phyloP scores from a whole-genome alignment of 176 grass and related monocot genomes.

The Avena atlantica region DNA sequence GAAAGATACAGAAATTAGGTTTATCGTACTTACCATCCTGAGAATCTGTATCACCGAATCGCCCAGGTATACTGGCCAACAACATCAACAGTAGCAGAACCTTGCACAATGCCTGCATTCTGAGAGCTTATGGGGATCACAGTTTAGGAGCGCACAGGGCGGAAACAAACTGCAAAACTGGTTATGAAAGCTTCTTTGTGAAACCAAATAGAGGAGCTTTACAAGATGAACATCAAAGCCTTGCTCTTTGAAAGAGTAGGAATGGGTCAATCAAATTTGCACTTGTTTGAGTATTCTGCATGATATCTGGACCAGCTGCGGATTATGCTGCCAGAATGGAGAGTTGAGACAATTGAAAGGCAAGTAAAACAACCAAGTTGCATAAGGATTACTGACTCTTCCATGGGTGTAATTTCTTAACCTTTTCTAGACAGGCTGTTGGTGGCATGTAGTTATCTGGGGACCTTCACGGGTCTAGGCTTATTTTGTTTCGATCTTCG shows the following conservation, averaged over 20 bases:
- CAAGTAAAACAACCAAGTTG: slow-evolving; percentile 52
- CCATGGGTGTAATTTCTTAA: slow-evolving; percentile 27
- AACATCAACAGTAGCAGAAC: slow-evolving; percentile 42
- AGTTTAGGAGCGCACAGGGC: slow-evolving; percentile 15
- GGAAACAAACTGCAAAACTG: neutral
- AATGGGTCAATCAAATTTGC: slow-evolving; percentile 35
- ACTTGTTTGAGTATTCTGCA: slow-evolving; percentile 28
- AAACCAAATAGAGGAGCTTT: slow-evolving; percentile 31
- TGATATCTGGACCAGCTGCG: slow-evolving; percentile 43
- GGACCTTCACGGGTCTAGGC: slow-evolving; percentile 1
- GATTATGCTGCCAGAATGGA: slow-evolving; percentile 28
- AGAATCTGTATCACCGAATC: slow-evolving; percentile 45
- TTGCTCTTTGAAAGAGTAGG: slow-evolving; percentile 42
- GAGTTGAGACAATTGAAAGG: slow-evolving; percentile 8
- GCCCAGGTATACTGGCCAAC: slow-evolving; percentile 34
- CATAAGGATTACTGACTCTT: slow-evolving; percentile 56
- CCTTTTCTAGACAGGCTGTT: slow-evolving; percentile 30
- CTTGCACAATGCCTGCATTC: slow-evolving; percentile 42
- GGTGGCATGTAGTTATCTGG: slow-evolving; percentile 7
- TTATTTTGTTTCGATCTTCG: slow-evolving; percentile 21
- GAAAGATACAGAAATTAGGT: slow-evolving; percentile 2
- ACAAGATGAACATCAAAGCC: slow-evolving; percentile 15
- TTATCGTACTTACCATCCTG: slow-evolving; percentile 54
- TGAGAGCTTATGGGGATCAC: neutral
- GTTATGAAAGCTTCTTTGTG: neutral